Percentiles rank a stretch among this genome's conserved stretches.
These are phyloP conservation scores for Pachyrhizus erosus DNA, from an alignment of 306 rosid genomes.

Conservation along the genomic window DNA sequence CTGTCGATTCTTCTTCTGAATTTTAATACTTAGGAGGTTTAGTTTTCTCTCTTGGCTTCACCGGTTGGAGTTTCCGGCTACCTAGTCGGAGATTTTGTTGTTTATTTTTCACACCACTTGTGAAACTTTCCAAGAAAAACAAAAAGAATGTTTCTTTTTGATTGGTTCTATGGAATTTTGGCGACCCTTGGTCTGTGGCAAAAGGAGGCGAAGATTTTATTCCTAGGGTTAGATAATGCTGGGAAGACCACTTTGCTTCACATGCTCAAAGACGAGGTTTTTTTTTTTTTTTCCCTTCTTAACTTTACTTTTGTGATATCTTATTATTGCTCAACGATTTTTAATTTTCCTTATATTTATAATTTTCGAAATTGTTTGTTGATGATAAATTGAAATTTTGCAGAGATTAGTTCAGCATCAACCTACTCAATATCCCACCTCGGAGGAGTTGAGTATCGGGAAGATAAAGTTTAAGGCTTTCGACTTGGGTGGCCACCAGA, in stretches of 20 bases:
- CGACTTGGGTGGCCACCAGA: conserved; percentile 88
- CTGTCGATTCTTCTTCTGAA: conserved; percentile 30
- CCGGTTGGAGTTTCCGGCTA: conserved; percentile 32
- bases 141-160: conserved; percentile 67
- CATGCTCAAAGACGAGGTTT: conserved; percentile 89
- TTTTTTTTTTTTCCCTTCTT: not conserved
- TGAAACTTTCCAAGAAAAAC: not conserved
- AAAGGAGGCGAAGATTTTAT: conserved; percentile 88
- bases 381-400: conserved; percentile 15
- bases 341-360: not conserved
- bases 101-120: not conserved
- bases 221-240: conserved; percentile 86
- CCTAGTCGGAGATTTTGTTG: not conserved
- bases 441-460: conserved; percentile 86
- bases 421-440: conserved; percentile 84
- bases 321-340: not conserved
- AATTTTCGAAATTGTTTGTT: not conserved
- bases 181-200: conserved; percentile 83
- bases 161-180: conserved; percentile 84
- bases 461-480: conserved; percentile 84
- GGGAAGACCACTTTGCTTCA: conserved; percentile 92
- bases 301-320: not conserved
- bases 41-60: not conserved
- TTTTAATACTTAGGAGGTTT: not conserved
- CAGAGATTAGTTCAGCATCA: conserved; percentile 91